Base-by-base conservation (phyloP, 139 green algal genomes). In the Mychonastes homosphaera region DNA sequence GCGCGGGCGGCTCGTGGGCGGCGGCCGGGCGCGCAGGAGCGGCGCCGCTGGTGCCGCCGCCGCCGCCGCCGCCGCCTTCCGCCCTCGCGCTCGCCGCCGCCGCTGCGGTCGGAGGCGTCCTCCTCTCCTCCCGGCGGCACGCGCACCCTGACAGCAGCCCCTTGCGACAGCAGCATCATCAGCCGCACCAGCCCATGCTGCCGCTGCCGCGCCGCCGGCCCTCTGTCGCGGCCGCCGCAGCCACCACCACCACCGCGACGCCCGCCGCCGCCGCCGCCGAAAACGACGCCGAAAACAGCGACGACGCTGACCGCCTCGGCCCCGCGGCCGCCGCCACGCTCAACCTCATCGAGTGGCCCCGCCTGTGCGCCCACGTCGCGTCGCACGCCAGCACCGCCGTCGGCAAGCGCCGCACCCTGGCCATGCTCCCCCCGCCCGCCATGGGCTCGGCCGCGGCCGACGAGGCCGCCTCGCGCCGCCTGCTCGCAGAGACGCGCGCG, bases 281-380 rank as follows among this genome's bases (percentile, higher is more conserved):
- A n/a, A 15, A 59, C 19, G 34, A 60, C 8, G 56, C 68, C 0
- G 32, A 28, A 6, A 43, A n/a, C n/a, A n/a, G n/a, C n/a, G n/a
- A n/a, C n/a, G n/a, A n/a, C n/a, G n/a, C n/a, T n/a, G n/a, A n/a
- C n/a, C n/a, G n/a, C n/a, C n/a, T 70, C 5, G 72, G 73, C 0
- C 74, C 81, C 3, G 81, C 81, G 0, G 80, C 72, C 32, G 38
- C 43, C 9, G 73, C 73, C 18, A 85, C 82, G 2, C 58, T 85
- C n/a, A 7, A 29, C 0, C 75, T 86, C 55, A 58, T 91, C 44
- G 78, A 87, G 32, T 91, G 84, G 84, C 45, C 49, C 5, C 44
- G 64, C 12, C 52, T 92, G 30, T 91, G 83, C 50, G 52, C 54
- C 9, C 73, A 89, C 27, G 62, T 88, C 2, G 62, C 83, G 5